A percentile compares a stretch with the other conserved stretches of the same genome.
phyloP scores from a whole-genome alignment of 495 filamentous ascomycete genomes.

The Tirmania nivea region DNA sequence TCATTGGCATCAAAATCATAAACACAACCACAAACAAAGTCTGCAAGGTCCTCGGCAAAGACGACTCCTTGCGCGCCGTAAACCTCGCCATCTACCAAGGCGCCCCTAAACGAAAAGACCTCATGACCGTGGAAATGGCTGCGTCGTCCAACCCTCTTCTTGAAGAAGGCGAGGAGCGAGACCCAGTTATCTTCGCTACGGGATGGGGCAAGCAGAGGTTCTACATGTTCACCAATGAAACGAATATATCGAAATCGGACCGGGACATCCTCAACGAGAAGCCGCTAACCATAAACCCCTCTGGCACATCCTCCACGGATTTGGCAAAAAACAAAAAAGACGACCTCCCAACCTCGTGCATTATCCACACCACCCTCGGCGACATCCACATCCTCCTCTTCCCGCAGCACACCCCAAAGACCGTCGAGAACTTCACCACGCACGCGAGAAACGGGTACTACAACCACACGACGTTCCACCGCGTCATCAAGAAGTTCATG shows the following conservation, averaged over 20 bases:
- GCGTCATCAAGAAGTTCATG: constrained; percentile 97
- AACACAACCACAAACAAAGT: constrained; percentile 86
- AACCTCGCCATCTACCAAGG: constrained; percentile 86
- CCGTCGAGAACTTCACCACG: constrained; percentile 97
- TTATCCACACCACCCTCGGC: constrained; percentile 81
- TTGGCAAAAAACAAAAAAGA: constrained; percentile 25
- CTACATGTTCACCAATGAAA: constrained; percentile 93
- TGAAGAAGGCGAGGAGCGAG: constrained; percentile 73
- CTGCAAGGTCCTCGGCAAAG: constrained; percentile 66
- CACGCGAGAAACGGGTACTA: constrained; percentile 80
- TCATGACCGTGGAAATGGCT: constrained; percentile 94
- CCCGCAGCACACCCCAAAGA: constrained; percentile 76
- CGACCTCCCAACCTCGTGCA: constrained; percentile 30
- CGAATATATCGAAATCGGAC: constrained; percentile 57
- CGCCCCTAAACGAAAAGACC: constrained; percentile 69
- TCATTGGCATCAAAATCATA: constrained; percentile 76
- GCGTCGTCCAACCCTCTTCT: constrained; percentile 82
- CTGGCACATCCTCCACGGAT: constrained; percentile 1
- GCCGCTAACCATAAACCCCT: constrained; percentile 27
- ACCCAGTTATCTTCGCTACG: constrained; percentile 71
- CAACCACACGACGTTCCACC: constrained; percentile 92
- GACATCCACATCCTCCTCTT: constrained; percentile 90
- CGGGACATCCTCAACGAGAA: constrained; percentile 94
- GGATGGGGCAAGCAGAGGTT: constrained; percentile 79
- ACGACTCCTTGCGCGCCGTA: constrained; percentile 67